Base-by-base conservation (phyloP, 352 stramenopile genomes). In the Globisporangium yorkense region DNA sequence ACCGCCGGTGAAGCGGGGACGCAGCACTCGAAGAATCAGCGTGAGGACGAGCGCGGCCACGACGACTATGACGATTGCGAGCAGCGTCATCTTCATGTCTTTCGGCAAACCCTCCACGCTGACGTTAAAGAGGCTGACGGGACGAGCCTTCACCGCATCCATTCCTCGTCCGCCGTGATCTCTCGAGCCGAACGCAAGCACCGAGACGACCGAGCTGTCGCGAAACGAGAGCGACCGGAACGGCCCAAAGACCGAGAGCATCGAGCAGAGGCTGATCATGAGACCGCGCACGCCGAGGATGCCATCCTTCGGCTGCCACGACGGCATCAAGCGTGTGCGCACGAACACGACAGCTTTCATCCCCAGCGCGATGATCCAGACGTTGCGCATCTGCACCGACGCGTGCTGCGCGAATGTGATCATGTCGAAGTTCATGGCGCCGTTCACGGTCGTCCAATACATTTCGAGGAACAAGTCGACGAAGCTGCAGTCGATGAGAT, bases 311-410 rank as follows among this genome's bases (percentile, higher is more conserved):
- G 53, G 39, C n/a, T 35, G 57, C 59, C 27, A 62, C 45, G 52
- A 66, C 59, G 52, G 68, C 56, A 51, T 57, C 35, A 56, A n/a
- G 10, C 49, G 52, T 12, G 59, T 63, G 43, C 58, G 52, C 20
- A 59, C 18, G 37, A 54, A 46, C n/a, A 77, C 33, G 4, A 59
- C 21, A 4, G 65, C 8, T 49, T 65, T 77, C 27, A 64, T 59
- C 7, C 77, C 46, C 13, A 81, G 51, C 53, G 70, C 70, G 18
- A 84, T 27, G 20, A 73, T 35, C 72, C 70, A 84, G 5, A 80
- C 69, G 9, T 63, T 64, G 12, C 75, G 75, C 70, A 84, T 82
- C 31, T 81, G 70, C 8, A 80, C 54, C 0, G 70, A 67, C 2
- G 67, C 62, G 24, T 71, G 63, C 7, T 59, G 48, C 16, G 71